Percentiles rank a stretch among this genome's conserved stretches.
phyloP scores from a whole-genome alignment of 352 stramenopile species.

The Phytophthora aleatoria region DNA sequence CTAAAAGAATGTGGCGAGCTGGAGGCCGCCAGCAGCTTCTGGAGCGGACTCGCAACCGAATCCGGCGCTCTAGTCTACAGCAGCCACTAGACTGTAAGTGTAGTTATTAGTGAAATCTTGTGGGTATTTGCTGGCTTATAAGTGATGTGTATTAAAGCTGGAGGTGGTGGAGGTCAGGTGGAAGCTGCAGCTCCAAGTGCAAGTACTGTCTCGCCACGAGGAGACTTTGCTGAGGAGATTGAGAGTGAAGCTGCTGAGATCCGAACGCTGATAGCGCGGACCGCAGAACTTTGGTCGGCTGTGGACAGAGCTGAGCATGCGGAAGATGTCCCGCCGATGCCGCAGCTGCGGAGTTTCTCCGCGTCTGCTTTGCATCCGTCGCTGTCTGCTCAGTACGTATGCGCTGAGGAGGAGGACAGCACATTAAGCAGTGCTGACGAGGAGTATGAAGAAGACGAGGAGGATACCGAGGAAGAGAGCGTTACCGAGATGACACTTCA shows the following conservation, averaged over 20 bases:
- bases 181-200: neutral
- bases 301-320: conserved; percentile 27
- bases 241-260: conserved; percentile 43
- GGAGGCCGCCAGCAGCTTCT: conserved; percentile 23
- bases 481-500: conserved; percentile 3
- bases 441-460: conserved; percentile 22
- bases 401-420: conserved; percentile 22
- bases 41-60: conserved; percentile 18
- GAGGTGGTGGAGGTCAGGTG: neutral
- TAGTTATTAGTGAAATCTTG: conserved; percentile 1
- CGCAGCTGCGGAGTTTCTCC: conserved; percentile 6
- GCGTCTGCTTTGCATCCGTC: conserved; percentile 7
- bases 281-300: conserved; percentile 38
- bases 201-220: neutral
- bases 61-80: conserved; percentile 21
- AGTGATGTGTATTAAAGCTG: conserved; percentile 4
- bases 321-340: conserved; percentile 1
- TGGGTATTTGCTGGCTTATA: conserved; percentile 6
- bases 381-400: conserved; percentile 13
- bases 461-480: conserved; percentile 24
- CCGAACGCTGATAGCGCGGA: conserved; percentile 38
- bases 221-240: conserved; percentile 34
- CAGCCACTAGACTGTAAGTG: conserved; percentile 28
- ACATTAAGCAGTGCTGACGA: conserved; percentile 33
- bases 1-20: conserved; percentile 10